A percentile compares a stretch with the other conserved stretches of the same genome.
phyloP scores from a whole-genome alignment of 1,284 basidiomycete genomes.

The Trametes pubescens region DNA sequence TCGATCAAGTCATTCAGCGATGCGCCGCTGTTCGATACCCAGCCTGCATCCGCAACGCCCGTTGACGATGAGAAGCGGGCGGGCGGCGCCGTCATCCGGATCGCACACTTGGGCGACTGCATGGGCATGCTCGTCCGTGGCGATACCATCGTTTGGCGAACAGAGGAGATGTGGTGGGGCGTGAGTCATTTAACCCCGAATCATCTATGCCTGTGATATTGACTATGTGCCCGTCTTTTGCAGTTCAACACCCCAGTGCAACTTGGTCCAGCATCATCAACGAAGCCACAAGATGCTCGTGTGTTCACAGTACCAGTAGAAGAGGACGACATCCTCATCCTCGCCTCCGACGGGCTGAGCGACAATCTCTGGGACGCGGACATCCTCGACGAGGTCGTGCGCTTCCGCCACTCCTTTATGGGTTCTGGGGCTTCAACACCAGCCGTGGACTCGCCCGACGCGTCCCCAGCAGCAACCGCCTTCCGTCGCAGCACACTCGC shows the following conservation, averaged over 20 bases:
- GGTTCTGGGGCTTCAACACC: conserved; percentile 5
- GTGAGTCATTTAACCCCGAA: conserved; percentile 56
- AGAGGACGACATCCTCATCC: conserved; percentile 88
- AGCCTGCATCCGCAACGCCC: conserved; percentile 25
- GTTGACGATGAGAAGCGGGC: conserved; percentile 58
- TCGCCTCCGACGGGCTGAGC: conserved; percentile 90
- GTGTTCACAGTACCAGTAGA: conserved; percentile 80
- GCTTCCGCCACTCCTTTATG: conserved; percentile 62
- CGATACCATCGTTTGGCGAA: conserved; percentile 85
- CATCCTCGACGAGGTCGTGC: conserved; percentile 86
- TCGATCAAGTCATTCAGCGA: conserved; percentile 25
- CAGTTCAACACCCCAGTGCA: conserved; percentile 93
- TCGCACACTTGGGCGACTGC: conserved; percentile 95
- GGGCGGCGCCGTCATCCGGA: conserved; percentile 64
- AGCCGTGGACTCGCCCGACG: neutral
- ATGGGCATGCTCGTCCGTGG: conserved; percentile 86
- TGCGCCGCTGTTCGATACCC: conserved; percentile 32
- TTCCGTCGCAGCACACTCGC: conserved; percentile 65
- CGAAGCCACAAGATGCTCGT: conserved; percentile 79
- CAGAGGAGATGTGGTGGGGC: conserved; percentile 93
- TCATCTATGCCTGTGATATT: neutral
- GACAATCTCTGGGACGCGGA: conserved; percentile 98
- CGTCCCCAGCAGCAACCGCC: conserved; percentile 35
- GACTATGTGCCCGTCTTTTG: neutral
- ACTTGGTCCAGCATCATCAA: conserved; percentile 80